phyloP scores from a whole-genome alignment of 129 eudicot genomes.

The Tanacetum coccineum region DNA sequence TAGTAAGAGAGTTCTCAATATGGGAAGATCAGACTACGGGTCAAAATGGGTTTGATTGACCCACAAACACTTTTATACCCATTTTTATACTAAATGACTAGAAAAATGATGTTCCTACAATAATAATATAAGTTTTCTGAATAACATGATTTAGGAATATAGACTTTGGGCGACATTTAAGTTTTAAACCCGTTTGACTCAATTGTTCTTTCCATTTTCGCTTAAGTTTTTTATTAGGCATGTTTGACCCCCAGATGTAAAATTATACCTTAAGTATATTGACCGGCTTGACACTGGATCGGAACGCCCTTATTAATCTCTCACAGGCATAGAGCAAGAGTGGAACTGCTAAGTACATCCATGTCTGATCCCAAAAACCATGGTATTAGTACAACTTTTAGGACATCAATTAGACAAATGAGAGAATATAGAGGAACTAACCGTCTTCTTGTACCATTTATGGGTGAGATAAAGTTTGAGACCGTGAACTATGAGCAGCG shows the following conservation, averaged over 20 bases:
- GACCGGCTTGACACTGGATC: conserved; percentile 71
- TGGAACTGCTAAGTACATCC: conserved; percentile 90
- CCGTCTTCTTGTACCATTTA: conserved; percentile 73
- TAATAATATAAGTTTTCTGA: background rate
- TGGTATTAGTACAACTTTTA: background rate
- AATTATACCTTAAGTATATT: conserved; percentile 62
- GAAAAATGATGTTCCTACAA: background rate
- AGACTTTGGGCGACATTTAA: background rate
- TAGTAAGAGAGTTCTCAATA: background rate
- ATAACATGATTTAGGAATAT: background rate
- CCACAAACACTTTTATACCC: background rate
- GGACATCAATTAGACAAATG: background rate
- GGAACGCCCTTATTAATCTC: conserved; percentile 58
- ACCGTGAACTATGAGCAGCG: conserved; percentile 65
- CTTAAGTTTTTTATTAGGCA: background rate
- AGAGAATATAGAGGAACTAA: conserved; percentile 27
- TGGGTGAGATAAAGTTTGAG: conserved; percentile 69
- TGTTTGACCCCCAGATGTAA: background rate
- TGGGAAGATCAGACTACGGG: background rate
- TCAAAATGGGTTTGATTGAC: conserved; percentile 2
- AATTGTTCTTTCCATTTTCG: background rate
- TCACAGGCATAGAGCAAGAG: conserved; percentile 59
- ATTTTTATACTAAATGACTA: too few species aligned
- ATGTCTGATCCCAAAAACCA: conserved; percentile 43
- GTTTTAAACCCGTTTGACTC: background rate